A percentile compares a stretch with the other conserved stretches of the same genome.
These are phyloP conservation scores for Forsythia suspensa DNA, from an alignment of 257 asterid genomes.

Conservation along the genomic window DNA sequence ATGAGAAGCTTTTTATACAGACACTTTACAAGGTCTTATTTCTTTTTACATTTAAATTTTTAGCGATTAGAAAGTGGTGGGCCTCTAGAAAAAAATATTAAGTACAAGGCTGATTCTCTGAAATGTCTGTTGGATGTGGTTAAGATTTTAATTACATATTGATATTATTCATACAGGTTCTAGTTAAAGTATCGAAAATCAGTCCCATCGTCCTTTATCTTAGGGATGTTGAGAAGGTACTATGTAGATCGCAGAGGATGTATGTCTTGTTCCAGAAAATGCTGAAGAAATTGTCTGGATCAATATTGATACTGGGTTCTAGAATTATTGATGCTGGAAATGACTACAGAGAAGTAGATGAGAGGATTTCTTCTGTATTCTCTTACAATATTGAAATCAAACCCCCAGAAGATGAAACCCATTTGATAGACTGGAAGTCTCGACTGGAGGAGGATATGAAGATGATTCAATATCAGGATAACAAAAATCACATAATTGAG, in stretches of 20 bases:
- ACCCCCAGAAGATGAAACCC: conserved; percentile 78
- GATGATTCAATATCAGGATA: conserved; percentile 76
- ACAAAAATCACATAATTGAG: conserved; percentile 73
- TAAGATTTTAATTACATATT: conserved; percentile 4
- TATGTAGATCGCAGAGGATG: conserved; percentile 56
- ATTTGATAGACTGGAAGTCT: conserved; percentile 75
- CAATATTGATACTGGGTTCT: conserved; percentile 81
- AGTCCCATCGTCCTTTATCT: conserved; percentile 70
- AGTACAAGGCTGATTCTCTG: neutral
- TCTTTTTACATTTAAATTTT: neutral
- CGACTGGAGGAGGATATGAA: conserved; percentile 87
- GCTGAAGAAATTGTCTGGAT: conserved; percentile 71
- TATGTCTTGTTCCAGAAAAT: conserved; percentile 73
- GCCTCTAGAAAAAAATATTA: neutral
- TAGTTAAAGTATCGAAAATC: conserved; percentile 56
- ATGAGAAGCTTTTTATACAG: conserved; percentile 73
- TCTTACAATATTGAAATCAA: conserved; percentile 80
- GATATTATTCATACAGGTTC: conserved; percentile 47
- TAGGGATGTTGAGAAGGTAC: conserved; percentile 71
- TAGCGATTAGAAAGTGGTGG: neutral
- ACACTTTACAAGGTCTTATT: conserved; percentile 72
- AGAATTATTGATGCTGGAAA: conserved; percentile 49
- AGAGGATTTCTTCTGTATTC: conserved; percentile 63
- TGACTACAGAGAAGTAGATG: conserved; percentile 58
- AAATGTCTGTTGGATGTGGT: neutral